Evolutionary conservation across 495 filamentous ascomycete species (phyloP).

Genomic region (Penicillium flavigenum): DNA sequence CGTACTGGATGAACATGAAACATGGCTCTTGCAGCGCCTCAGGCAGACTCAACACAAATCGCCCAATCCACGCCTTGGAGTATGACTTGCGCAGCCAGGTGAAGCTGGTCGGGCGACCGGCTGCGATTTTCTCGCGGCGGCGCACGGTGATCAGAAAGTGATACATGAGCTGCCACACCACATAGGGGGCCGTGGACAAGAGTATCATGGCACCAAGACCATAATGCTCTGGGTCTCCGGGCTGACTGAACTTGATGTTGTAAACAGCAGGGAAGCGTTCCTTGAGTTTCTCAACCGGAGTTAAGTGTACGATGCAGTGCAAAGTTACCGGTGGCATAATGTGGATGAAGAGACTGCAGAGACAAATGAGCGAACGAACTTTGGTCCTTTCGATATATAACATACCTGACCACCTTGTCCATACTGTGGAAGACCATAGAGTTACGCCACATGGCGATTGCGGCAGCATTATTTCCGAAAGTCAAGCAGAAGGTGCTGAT

Average conservation of each 20-base stretch:
- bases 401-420: slow-evolving; percentile 85
- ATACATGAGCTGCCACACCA: slow-evolving; percentile 87
- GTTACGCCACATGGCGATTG: slow-evolving; percentile 99
- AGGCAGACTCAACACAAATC: slow-evolving; percentile 76
- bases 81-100: slow-evolving; percentile 95
- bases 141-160: slow-evolving; percentile 93
- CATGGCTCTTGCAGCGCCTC: slow-evolving; percentile 74
- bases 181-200: slow-evolving; percentile 92
- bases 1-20: slow-evolving; percentile 96
- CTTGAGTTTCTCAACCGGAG: slow-evolving; percentile 60
- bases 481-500: slow-evolving; percentile 91
- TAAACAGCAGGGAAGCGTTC: slow-evolving; percentile 83
- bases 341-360: slow-evolving; percentile 85
- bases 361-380: slow-evolving; percentile 14
- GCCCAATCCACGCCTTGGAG: slow-evolving; percentile 82
- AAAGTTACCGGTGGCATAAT: slow-evolving; percentile 95
- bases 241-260: slow-evolving; percentile 70
- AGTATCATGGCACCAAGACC: slow-evolving; percentile 79
- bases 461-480: slow-evolving; percentile 93
- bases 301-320: slow-evolving; percentile 87
- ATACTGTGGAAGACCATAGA: slow-evolving; percentile 96
- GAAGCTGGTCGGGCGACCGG: slow-evolving; percentile 92
- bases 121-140: slow-evolving; percentile 89
- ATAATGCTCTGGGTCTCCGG: slow-evolving; percentile 73
- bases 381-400: background rate